Percentiles rank a stretch among this genome's conserved stretches.
phyloP scores from a whole-genome alignment of 768 basidiomycete genomes.

The Termitomyces sp. region DNA sequence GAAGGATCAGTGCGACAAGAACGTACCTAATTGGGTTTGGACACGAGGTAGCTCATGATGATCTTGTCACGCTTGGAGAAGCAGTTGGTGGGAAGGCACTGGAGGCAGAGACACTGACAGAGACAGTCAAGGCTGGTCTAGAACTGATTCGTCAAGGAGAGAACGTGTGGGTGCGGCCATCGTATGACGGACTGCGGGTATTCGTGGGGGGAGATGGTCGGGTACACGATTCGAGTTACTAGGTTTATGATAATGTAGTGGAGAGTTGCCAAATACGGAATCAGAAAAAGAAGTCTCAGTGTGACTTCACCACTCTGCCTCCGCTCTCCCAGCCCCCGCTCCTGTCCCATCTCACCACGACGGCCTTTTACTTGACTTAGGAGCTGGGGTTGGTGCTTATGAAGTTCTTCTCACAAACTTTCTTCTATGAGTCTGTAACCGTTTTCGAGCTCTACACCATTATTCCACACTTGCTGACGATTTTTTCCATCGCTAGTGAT shows the following conservation, averaged over 20 bases:
- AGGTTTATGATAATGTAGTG: neutral
- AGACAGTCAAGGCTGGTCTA: conserved; percentile 41
- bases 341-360: conserved; percentile 10
- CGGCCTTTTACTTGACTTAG: conserved; percentile 10
- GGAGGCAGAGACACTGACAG: conserved; percentile 28
- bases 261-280: conserved; percentile 6
- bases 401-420: conserved; percentile 59
- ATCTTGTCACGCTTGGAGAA: conserved; percentile 67
- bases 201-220: conserved; percentile 38
- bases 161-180: conserved; percentile 63
- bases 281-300: conserved; percentile 14
- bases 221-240: conserved; percentile 55
- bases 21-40: conserved; percentile 77
- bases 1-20: conserved; percentile 54
- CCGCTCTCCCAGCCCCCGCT: conserved; percentile 8
- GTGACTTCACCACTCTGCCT: conserved; percentile 14
- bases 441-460: neutral
- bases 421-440: conserved; percentile 51
- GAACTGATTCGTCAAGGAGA: conserved; percentile 47
- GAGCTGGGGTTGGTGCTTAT: conserved; percentile 38
- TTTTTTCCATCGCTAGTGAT: conserved; percentile 53
- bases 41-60: conserved; percentile 77
- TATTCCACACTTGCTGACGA: conserved; percentile 18
- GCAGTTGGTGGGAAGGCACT: conserved; percentile 37
- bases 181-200: conserved; percentile 72